Base-by-base conservation (phyloP, 2,329 filamentous ascomycete genomes). In the Cadophora sp. region DNA sequence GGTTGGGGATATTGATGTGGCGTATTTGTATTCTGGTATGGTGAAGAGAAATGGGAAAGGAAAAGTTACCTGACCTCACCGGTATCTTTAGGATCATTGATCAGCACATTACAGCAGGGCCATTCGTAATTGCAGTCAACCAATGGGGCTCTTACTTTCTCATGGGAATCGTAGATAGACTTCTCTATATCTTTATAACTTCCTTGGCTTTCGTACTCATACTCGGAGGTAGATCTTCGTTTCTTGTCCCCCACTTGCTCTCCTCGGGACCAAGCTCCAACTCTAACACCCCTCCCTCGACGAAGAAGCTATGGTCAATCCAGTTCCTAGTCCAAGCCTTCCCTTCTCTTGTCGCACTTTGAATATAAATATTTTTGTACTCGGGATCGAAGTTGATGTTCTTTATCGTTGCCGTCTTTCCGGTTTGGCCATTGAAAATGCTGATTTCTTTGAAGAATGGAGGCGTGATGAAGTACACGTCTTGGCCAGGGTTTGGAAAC, bases 401-500 rank as follows among this genome's bases (percentile, higher is more conserved):
- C 14, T 82, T 80, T 9, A 92, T 82, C 0, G 81, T 86, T 0
- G 89, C 87, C 6, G 83, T 85, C 62, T 86, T 87, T 2, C 85
- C 84, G 0, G 87, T 91, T 7, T 84, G 72, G 0, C 81, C 82
- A 65, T 86, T 85, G 8, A 79, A 85, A 62, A 91, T 81, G 56
- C 83, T 85, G 1, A 91, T 81, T 39, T 81, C 80, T 71, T 85
- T 81, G 71, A 92, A 92, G 72, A 86, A 92, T 0, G 90, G 90
- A 0, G 89, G 85, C 0, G 80, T 90, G 68, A 92, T 89, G 36
- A 92, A 82, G 70, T 92, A 92, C 0, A 91, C 87, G 68, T 91
- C 80, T 72, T 91, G 89, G 0, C 89, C 89, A 0, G 89, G 83
- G 60, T 90, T 89, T 0, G 90, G 90, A 74, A 89, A 92, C 4